Percentiles rank a stretch among this genome's conserved stretches.
phyloP scores from a whole-genome alignment of 2,329 filamentous ascomycete species.

The Fusarium temperatum region DNA sequence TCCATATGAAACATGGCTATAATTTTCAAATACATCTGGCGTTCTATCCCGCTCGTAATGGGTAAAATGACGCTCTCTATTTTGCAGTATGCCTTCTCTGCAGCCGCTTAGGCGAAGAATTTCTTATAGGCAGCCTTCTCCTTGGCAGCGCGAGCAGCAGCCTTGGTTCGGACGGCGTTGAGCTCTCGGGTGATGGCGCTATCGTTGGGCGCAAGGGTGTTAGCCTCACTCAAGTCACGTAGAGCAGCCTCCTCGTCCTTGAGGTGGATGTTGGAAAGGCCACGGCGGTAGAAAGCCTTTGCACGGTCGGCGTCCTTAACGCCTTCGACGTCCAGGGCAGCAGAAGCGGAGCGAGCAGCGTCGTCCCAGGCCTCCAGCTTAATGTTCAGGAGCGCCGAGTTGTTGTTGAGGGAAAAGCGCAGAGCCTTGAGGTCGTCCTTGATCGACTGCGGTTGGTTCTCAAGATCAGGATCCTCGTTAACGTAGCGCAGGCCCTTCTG shows the following conservation, averaged over 20 bases:
- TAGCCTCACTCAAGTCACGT: constrained; percentile 78
- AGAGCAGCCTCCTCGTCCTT: constrained; percentile 89
- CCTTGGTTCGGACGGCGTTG: constrained; percentile 77
- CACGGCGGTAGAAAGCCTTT: constrained; percentile 89
- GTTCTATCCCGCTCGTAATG: constrained; percentile 16
- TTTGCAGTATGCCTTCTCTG: not conserved
- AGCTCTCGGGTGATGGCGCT: constrained; percentile 79
- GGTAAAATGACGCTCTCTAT: constrained; percentile 16
- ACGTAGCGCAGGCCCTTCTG: constrained; percentile 91
- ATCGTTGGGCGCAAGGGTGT: constrained; percentile 78
- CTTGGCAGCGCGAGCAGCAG: constrained; percentile 78
- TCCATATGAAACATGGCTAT: constrained; percentile 14
- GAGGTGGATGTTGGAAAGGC: constrained; percentile 74
- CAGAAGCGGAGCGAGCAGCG: constrained; percentile 73
- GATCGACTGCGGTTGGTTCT: constrained; percentile 75
- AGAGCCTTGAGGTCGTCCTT: constrained; percentile 74
- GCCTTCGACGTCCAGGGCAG: constrained; percentile 74
- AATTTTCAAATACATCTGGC: constrained; percentile 23
- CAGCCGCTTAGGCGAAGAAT: constrained; percentile 71
- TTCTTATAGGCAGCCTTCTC: constrained; percentile 94
- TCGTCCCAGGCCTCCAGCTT: constrained; percentile 80
- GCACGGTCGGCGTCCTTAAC: constrained; percentile 81
- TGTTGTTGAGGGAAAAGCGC: constrained; percentile 87
- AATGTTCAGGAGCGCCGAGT: constrained; percentile 84
- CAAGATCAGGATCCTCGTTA: constrained; percentile 81